Conservation (phyloP, 129 eudicot genomes). For the Flaveria bidentis region DNA sequence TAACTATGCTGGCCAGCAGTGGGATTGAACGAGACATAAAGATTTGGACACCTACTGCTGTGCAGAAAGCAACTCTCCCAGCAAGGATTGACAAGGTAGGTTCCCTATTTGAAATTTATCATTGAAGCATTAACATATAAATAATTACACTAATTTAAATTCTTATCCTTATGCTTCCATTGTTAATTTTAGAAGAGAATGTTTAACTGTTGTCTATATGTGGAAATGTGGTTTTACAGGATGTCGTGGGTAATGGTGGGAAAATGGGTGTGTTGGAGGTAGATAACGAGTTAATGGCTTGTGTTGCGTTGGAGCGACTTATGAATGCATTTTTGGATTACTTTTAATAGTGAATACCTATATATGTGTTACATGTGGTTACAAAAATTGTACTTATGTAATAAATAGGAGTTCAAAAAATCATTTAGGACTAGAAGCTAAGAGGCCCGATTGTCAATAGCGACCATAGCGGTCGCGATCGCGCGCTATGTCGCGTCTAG, state of each 20-base stretch:
- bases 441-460: too few relatives aligned
- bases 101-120: neutral
- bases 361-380: neutral
- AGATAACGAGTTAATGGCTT: neutral
- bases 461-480: too few relatives aligned
- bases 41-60: conserved; percentile 67
- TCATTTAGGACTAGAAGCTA: neutral
- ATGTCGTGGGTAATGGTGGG: neutral
- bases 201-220: neutral
- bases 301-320: neutral
- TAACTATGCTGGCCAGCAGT: conserved; percentile 68
- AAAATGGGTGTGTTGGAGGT: neutral
- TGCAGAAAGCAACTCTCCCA: conserved; percentile 55
- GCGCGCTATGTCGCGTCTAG: too few relatives aligned
- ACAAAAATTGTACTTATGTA: neutral
- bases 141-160: neutral
- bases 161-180: neutral
- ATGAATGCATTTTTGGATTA: neutral
- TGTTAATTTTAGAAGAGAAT: neutral
- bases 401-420: neutral
- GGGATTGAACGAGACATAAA: conserved; percentile 74
- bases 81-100: conserved; percentile 56
- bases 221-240: neutral
- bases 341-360: neutral
- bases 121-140: neutral